Conservation (phyloP, 148 eudicot genomes). For the Nepenthes mirabilis region DNA sequence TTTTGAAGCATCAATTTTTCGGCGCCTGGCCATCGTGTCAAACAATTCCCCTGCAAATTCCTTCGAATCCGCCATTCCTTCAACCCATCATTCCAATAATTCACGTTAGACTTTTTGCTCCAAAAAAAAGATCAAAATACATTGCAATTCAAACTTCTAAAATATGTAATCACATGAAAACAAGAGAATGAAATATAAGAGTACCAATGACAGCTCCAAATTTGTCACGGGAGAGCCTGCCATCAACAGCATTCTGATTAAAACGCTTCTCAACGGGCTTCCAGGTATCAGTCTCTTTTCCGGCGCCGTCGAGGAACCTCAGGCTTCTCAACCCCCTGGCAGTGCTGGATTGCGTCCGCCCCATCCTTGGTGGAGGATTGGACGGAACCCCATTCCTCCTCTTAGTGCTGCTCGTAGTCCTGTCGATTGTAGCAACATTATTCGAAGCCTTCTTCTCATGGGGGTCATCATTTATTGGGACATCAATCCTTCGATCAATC, state of each 20-base stretch:
- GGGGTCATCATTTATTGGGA: background rate
- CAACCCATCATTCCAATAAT: background rate
- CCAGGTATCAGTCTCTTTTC: conserved; percentile 78
- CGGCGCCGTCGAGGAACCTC: conserved; percentile 62
- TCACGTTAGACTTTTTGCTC: too few species aligned
- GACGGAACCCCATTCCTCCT: background rate
- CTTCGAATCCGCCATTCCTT: conserved; percentile 72
- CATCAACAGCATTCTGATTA: conserved; percentile 28
- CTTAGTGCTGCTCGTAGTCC: conserved; percentile 12
- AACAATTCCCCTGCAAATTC: conserved; percentile 74
- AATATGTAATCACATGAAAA: too few species aligned
- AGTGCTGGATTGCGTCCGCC: conserved; percentile 43
- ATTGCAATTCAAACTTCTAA: background rate
- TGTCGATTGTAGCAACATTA: background rate
- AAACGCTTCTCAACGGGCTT: conserved; percentile 56
- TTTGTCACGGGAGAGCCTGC: conserved; percentile 56
- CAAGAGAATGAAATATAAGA: background rate
- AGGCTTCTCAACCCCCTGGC: conserved; percentile 58
- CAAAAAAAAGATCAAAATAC: background rate
- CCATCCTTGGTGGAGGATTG: conserved; percentile 19
- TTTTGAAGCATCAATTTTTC: conserved; percentile 33
- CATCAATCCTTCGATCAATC: conserved; percentile 13
- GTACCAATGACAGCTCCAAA: conserved; percentile 75
- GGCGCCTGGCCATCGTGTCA: conserved; percentile 68
- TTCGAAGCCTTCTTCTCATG: background rate